These are phyloP conservation scores for Malus hybrid DNA, from an alignment of 331 rosid genomes.

Conservation along the genomic window DNA sequence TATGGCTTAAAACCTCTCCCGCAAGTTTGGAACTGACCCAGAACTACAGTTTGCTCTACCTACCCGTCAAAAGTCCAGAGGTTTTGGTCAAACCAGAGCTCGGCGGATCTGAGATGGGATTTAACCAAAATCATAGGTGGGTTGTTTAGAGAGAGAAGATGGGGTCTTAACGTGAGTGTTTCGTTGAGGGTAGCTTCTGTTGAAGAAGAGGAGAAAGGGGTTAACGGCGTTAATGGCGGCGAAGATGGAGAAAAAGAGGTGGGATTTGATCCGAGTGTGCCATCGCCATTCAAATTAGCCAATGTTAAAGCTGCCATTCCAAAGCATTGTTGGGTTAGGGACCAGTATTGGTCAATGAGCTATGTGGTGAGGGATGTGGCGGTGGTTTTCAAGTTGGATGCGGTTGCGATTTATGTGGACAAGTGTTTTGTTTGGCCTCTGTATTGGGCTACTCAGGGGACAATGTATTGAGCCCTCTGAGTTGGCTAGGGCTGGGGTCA, in stretches of 20 bases:
- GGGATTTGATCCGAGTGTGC: conserved; percentile 49
- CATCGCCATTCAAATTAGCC: conserved; percentile 58
- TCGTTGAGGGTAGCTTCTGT: conserved; percentile 34
- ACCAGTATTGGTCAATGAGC: conserved; percentile 61
- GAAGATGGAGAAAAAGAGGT: neutral
- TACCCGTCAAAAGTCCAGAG: conserved; percentile 25
- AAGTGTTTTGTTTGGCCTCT: conserved; percentile 63
- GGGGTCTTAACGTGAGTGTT: conserved; percentile 45
- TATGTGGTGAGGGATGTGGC: conserved; percentile 58
- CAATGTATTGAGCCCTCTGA: conserved; percentile 74
- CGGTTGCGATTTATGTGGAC: conserved; percentile 47
- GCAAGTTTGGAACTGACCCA: conserved; percentile 19
- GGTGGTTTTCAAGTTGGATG: conserved; percentile 52
- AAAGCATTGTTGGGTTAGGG: conserved; percentile 67
- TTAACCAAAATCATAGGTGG: conserved; percentile 1
- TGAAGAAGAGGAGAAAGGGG: conserved; percentile 37
- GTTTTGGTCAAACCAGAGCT: conserved; percentile 17
- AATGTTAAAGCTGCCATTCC: conserved; percentile 54
- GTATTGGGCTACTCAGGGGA: conserved; percentile 83
- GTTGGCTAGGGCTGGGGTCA: too few relatives aligned
- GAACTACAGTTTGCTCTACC: conserved; percentile 24
- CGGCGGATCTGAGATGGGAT: conserved; percentile 32
- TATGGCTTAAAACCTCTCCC: conserved; percentile 56
- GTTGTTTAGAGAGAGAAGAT: conserved; percentile 11
- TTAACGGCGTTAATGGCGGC: conserved; percentile 12